A percentile compares a stretch with the other conserved stretches of the same genome.
Conservation (phyloP, 352 stramenopile species). For the Pythium chondricola region DNA sequence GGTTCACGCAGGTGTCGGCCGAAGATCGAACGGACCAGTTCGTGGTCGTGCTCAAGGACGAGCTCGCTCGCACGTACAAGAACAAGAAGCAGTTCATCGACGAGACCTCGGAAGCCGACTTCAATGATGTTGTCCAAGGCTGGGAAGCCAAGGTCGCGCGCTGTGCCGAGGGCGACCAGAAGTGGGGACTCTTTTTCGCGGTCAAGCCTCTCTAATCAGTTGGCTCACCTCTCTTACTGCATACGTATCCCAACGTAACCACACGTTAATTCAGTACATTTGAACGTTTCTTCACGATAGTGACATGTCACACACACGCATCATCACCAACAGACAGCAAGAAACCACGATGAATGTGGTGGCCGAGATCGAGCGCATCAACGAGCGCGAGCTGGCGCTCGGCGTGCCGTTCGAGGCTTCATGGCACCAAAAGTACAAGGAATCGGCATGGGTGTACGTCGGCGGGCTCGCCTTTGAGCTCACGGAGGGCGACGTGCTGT, state of each 20-base stretch:
- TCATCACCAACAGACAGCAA: not conserved
- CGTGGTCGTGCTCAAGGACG: constrained; percentile 24
- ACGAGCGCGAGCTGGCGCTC: constrained; percentile 75
- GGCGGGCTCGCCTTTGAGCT: constrained; percentile 92
- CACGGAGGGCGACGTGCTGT: constrained; percentile 94
- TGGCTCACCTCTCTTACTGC: constrained; percentile 8
- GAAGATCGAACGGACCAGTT: constrained; percentile 40
- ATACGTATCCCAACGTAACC: no score
- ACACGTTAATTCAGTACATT: no score
- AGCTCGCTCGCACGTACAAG: constrained; percentile 24
- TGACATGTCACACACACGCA: no score
- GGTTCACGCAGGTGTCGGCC: constrained; percentile 22
- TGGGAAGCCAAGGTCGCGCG: constrained; percentile 33
- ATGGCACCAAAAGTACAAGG: constrained; percentile 85
- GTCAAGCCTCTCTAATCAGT: no score
- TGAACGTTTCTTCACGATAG: no score
- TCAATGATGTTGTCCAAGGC: constrained; percentile 30
- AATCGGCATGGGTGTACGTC: constrained; percentile 96
- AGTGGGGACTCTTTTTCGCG: constrained; percentile 36
- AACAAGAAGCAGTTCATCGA: constrained; percentile 30
- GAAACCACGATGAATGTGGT: constrained; percentile 66
- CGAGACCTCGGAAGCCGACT: constrained; percentile 33
- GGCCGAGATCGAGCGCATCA: constrained; percentile 77
- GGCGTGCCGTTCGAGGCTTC: constrained; percentile 59
- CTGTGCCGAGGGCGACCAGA: constrained; percentile 36